Evolutionary conservation across 768 basidiomycete species (phyloP).

Genomic region (Polyporus arcularius): DNA sequence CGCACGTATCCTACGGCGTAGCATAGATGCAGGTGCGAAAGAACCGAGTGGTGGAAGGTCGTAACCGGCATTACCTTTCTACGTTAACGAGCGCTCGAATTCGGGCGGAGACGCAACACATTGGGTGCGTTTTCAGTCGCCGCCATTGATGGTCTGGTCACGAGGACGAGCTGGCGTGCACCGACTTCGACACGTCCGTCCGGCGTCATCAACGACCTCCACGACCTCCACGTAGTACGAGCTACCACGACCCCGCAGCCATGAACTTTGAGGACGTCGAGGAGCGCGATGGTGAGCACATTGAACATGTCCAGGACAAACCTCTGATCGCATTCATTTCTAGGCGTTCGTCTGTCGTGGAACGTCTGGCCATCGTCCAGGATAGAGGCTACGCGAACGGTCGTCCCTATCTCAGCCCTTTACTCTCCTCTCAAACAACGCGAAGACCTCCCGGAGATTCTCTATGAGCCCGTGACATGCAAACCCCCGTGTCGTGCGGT

Average conservation of each 20-base stretch:
- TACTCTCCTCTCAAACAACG: conserved; percentile 95
- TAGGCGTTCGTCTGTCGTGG: conserved; percentile 95
- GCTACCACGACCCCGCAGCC: background rate
- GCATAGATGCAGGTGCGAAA: no score
- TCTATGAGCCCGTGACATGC: conserved; percentile 98
- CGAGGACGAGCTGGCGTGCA: no score
- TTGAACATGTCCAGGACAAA: background rate
- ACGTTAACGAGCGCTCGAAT: no score
- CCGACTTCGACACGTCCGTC: conserved; percentile 12
- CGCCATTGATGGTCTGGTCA: no score
- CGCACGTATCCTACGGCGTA: no score
- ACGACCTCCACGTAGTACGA: conserved; percentile 6
- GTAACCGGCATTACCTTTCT: no score
- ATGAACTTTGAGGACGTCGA: conserved; percentile 95
- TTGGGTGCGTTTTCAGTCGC: no score
- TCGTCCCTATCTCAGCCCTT: conserved; percentile 97
- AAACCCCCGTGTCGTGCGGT: conserved; percentile 97
- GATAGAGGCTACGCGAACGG: conserved; percentile 96
- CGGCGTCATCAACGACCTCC: conserved; percentile 7
- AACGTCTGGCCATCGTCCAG: conserved; percentile 98
- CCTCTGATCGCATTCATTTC: background rate
- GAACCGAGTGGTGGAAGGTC: no score
- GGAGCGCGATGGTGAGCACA: conserved; percentile 85
- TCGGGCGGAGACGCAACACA: no score
- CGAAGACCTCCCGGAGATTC: conserved; percentile 91